phyloP scores from a whole-genome alignment of 140 eudicot genomes.

The Ambrosia hybrid region DNA sequence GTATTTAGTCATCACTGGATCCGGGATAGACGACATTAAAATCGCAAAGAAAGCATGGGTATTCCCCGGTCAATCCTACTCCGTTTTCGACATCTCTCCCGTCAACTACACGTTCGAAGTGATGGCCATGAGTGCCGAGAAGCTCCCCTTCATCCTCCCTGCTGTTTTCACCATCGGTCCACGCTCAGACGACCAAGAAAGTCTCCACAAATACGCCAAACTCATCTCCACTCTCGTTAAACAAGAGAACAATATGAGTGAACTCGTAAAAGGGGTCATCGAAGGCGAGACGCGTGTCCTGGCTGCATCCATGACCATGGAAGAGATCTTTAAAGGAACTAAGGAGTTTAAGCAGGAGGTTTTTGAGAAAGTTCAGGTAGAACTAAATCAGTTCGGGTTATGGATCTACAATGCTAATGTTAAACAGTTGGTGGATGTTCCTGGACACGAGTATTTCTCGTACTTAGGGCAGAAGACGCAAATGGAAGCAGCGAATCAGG shows the following conservation, averaged over 20 bases:
- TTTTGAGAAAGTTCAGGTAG: slow-evolving; percentile 65
- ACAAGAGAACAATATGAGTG: slow-evolving; percentile 52
- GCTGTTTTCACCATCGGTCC: slow-evolving; percentile 89
- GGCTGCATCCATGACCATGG: slow-evolving; percentile 88
- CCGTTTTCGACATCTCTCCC: slow-evolving; percentile 63
- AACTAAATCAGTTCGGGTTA: slow-evolving; percentile 71
- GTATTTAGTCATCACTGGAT: slow-evolving; percentile 66
- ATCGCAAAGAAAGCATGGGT: slow-evolving; percentile 67
- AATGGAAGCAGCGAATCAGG: slow-evolving; percentile 88
- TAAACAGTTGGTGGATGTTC: slow-evolving; percentile 70
- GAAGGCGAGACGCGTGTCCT: slow-evolving; percentile 84
- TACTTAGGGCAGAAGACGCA: slow-evolving; percentile 78
- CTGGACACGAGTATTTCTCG: slow-evolving; percentile 81
- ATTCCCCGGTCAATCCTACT: slow-evolving; percentile 60
- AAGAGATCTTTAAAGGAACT: slow-evolving; percentile 64
- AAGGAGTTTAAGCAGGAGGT: slow-evolving; percentile 68
- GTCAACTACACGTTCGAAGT: slow-evolving; percentile 85
- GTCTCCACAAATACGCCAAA: slow-evolving; percentile 59
- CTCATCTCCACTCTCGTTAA: slow-evolving; percentile 64
- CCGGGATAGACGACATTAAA: slow-evolving; percentile 51
- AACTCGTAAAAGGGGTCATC: slow-evolving; percentile 70
- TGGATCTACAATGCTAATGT: slow-evolving; percentile 74
- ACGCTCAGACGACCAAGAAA: slow-evolving; percentile 37
- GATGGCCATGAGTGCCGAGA: slow-evolving; percentile 83
- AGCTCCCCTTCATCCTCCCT: slow-evolving; percentile 72